phyloP scores from a whole-genome alignment of 176 grass and related monocot genomes.

The Carex littledalei region DNA sequence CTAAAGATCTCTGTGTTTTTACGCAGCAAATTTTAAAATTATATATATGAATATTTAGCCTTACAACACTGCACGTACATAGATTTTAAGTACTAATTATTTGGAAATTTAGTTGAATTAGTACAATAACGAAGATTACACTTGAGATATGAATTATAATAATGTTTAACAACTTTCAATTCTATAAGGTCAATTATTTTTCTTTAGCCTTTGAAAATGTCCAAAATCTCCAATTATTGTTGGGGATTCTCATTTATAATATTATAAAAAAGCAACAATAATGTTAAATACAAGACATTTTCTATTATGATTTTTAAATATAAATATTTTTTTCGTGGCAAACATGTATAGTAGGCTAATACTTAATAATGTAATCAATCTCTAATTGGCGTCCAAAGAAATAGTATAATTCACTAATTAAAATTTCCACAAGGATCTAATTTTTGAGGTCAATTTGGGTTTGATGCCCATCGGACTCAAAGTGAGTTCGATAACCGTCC shows the following conservation, averaged over 20 bases:
- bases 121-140: not conserved
- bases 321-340: not conserved
- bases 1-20: not conserved
- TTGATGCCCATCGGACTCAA: too few species aligned
- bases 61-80: not conserved
- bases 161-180: not conserved
- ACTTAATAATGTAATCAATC: not conserved
- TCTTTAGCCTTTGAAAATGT: not conserved
- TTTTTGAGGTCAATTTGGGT: too few species aligned
- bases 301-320: not conserved
- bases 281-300: not conserved
- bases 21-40: not conserved
- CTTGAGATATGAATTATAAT: not conserved
- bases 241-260: not conserved
- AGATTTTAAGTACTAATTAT: not conserved
- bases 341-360: not conserved
- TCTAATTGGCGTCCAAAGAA: not conserved
- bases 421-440: not conserved
- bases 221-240: not conserved
- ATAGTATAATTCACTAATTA: not conserved
- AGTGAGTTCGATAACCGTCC: too few species aligned
- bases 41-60: not conserved
- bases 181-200: not conserved
- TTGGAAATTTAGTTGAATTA: not conserved
- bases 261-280: not conserved